A percentile compares a stretch with the other conserved stretches of the same genome.
These are phyloP conservation scores for Coniella vitis DNA, from an alignment of 2,329 filamentous ascomycete species.

Conservation along the genomic window DNA sequence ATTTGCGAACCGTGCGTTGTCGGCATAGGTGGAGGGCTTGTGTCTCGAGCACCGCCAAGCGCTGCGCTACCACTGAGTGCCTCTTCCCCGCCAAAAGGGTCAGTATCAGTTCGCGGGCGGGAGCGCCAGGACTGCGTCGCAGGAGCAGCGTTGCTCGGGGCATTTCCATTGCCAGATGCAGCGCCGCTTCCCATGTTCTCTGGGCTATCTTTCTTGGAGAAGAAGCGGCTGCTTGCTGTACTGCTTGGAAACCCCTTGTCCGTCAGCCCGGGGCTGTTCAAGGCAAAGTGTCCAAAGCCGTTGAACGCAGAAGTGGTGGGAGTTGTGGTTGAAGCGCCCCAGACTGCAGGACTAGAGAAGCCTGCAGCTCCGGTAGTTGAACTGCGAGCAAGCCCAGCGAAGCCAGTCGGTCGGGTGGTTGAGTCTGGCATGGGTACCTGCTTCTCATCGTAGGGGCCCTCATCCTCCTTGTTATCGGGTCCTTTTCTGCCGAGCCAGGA, in stretches of 20 bases:
- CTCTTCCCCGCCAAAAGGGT: conserved; percentile 65
- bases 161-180: conserved; percentile 28
- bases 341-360: conserved; percentile 37
- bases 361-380: conserved; percentile 44
- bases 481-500: conserved; percentile 50
- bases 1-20: conserved; percentile 21
- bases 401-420: conserved; percentile 28
- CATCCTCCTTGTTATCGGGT: conserved; percentile 47
- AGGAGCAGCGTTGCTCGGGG: conserved; percentile 30
- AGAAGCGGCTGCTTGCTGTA: conserved; percentile 58
- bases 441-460: conserved; percentile 45
- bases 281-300: conserved; percentile 84
- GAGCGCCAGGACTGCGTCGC: conserved; percentile 47
- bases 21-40: conserved; percentile 38
- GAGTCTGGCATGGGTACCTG: conserved; percentile 23
- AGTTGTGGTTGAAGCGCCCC: conserved; percentile 49
- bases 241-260: conserved; percentile 71
- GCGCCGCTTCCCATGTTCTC: conserved; percentile 56
- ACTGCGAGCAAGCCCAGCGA: conserved; percentile 45
- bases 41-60: conserved; percentile 69
- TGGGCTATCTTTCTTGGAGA: conserved; percentile 53
- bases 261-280: conserved; percentile 49
- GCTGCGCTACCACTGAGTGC: conserved; percentile 61
- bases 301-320: conserved; percentile 68
- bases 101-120: conserved; percentile 63